Evolutionary conservation across 495 filamentous ascomycete genomes (phyloP).

Genomic region (Aspergillus homomorphus): DNA sequence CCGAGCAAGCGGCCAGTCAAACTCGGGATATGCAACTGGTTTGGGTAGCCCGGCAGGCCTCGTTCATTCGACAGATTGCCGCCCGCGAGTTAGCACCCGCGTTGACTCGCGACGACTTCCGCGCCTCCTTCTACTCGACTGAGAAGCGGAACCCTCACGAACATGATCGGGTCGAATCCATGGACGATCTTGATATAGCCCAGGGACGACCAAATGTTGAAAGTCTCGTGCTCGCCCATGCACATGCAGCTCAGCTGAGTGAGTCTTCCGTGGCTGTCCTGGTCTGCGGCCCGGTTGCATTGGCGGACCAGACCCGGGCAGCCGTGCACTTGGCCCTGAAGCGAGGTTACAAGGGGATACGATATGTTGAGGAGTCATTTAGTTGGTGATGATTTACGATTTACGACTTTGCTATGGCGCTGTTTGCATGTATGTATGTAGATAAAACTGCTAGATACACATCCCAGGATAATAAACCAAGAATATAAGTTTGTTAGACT

Average conservation of each 20-base stretch:
- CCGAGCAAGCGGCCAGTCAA: slow-evolving; percentile 11
- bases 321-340: slow-evolving; percentile 38
- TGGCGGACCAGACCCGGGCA: slow-evolving; percentile 48
- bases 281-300: slow-evolving; percentile 46
- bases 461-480: too few species aligned
- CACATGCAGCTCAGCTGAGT: slow-evolving; percentile 25
- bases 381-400: slow-evolving; percentile 27
- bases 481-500: too few species aligned
- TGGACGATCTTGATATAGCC: slow-evolving; percentile 23
- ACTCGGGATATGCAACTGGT: slow-evolving; percentile 34
- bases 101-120: slow-evolving; percentile 34
- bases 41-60: slow-evolving; percentile 40
- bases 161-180: background rate
- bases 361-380: slow-evolving; percentile 47
- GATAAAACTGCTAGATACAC: too few species aligned
- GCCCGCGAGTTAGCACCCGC: slow-evolving; percentile 27
- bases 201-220: slow-evolving; percentile 32
- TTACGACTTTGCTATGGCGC: background rate
- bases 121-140: slow-evolving; percentile 35
- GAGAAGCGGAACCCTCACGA: background rate
- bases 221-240: slow-evolving; percentile 30
- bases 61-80: slow-evolving; percentile 34
- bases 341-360: slow-evolving; percentile 31
- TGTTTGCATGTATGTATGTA: too few species aligned
- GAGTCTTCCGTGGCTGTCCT: slow-evolving; percentile 38